These are phyloP conservation scores for Colletotrichum tanaceti DNA, from an alignment of 2,329 filamentous ascomycete species.

Conservation along the genomic window DNA sequence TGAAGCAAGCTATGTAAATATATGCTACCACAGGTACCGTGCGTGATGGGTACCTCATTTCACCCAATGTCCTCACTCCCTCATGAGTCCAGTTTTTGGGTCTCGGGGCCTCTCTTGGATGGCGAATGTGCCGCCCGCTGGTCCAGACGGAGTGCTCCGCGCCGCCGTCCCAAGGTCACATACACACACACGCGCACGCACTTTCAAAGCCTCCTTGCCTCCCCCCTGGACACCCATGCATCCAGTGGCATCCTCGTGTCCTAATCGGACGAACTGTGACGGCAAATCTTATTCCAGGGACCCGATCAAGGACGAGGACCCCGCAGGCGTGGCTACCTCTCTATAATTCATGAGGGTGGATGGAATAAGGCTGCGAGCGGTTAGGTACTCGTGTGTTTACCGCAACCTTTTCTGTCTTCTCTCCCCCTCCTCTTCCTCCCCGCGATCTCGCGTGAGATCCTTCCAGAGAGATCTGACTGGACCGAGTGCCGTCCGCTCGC, in stretches of 20 bases:
- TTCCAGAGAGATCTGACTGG: slow-evolving; percentile 7
- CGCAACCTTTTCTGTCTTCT: too few relatives aligned
- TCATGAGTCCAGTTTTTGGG: slow-evolving; percentile 18
- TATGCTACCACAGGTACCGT: not conserved
- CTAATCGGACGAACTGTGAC: slow-evolving; percentile 28
- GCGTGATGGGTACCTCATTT: too few relatives aligned
- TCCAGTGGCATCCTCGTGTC: not conserved
- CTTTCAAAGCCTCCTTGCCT: too few relatives aligned
- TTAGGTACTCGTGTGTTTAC: not conserved
- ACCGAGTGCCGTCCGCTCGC: slow-evolving; percentile 27
- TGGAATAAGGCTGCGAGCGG: not conserved
- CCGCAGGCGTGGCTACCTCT: not conserved
- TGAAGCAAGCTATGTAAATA: too few relatives aligned
- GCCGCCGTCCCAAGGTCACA: not conserved
- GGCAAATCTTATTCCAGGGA: slow-evolving; percentile 24
- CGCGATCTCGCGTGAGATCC: slow-evolving; percentile 19
- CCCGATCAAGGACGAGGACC: not conserved
- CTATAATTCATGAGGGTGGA: not conserved
- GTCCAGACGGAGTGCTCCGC: not conserved
- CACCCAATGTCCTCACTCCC: not conserved
- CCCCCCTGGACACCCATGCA: too few relatives aligned
- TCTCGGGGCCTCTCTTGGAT: not conserved
- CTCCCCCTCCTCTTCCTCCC: not conserved
- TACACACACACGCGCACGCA: too few relatives aligned
- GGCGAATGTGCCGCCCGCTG: not conserved